Evolutionary conservation across 2,329 filamentous ascomycete genomes (phyloP).

Genomic region (Colletotrichum sp.): DNA sequence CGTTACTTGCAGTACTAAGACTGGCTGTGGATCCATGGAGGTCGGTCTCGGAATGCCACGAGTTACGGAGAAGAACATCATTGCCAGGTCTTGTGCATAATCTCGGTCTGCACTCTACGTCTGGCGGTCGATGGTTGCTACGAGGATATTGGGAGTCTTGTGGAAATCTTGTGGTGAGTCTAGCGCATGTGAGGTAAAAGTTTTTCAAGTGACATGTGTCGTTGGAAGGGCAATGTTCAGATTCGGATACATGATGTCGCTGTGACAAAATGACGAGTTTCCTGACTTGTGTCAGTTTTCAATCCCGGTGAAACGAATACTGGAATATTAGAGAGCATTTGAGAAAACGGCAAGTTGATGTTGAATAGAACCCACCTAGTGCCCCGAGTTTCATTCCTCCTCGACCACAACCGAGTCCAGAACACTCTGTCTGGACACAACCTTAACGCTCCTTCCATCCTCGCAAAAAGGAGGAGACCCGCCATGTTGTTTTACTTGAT

Average conservation of each 20-base stretch:
- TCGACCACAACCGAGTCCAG: not conserved
- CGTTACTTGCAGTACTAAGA: not conserved
- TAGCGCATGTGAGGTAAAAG: not conserved
- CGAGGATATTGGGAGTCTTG: not conserved
- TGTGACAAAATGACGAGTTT: not conserved
- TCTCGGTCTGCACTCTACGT: not conserved
- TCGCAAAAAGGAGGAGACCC: not conserved
- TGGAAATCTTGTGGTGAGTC: not conserved
- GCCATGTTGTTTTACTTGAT: not conserved
- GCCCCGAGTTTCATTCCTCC: not conserved
- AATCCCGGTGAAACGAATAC: not conserved
- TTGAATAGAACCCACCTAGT: not conserved
- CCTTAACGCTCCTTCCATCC: not conserved
- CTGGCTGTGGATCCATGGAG: not conserved
- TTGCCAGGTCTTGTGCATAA: not conserved
- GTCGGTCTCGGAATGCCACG: not conserved
- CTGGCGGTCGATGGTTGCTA: not conserved
- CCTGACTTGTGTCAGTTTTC: not conserved
- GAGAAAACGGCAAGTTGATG: not conserved
- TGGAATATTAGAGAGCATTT: not conserved
- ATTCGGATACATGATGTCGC: not conserved
- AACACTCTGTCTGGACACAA: not conserved
- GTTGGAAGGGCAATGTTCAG: not conserved
- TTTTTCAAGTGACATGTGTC: not conserved
- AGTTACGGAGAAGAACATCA: not conserved